Evolutionary conservation across 352 stramenopile genomes (phyloP).

Genomic region (Globisporangium heterothallicum): DNA sequence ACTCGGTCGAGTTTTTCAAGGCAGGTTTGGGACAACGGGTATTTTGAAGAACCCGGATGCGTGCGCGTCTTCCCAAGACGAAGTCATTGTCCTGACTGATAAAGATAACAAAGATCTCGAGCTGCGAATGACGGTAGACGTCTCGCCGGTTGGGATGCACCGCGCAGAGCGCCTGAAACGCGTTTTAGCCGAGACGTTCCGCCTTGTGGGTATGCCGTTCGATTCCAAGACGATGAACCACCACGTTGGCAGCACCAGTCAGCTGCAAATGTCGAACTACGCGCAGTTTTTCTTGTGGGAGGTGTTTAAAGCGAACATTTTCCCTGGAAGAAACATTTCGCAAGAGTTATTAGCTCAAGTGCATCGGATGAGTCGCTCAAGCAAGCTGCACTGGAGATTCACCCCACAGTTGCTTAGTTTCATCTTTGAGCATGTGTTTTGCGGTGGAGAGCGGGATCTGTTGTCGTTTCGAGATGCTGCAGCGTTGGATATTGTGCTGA

Average conservation of each 20-base stretch:
- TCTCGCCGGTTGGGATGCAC: conserved; percentile 45
- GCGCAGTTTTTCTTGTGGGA: conserved; percentile 50
- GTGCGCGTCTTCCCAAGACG: conserved; percentile 18
- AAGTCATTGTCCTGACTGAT: conserved; percentile 36
- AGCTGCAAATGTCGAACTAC: conserved; percentile 14
- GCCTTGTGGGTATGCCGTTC: conserved; percentile 55
- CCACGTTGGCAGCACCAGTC: conserved; percentile 1
- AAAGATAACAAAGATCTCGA: conserved; percentile 33
- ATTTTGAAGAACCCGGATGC: conserved; percentile 24
- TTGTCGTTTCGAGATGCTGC: conserved; percentile 41
- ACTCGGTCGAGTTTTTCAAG: conserved; percentile 28
- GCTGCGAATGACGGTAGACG: conserved; percentile 30
- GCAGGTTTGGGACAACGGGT: conserved; percentile 29
- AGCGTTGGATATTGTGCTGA: conserved; percentile 42
- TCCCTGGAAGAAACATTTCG: conserved; percentile 23
- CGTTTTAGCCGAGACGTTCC: conserved; percentile 56
- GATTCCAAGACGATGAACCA: conserved; percentile 41
- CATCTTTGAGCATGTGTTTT: conserved; percentile 48
- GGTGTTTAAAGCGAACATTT: conserved; percentile 37
- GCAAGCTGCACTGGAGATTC: conserved; percentile 55
- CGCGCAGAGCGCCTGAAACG: conserved; percentile 42
- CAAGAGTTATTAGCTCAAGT: conserved; percentile 44
- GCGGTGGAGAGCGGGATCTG: conserved; percentile 43
- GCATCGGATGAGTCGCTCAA: conserved; percentile 31
- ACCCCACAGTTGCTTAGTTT: conserved; percentile 62